These are phyloP conservation scores for cucumber (Cucumis sativus) DNA, from an alignment of 306 rosid genomes.

Conservation along the genomic window Cucumber_9930_V3 NC_026655.2:5817501-5818000, in stretches of 20 bases:
- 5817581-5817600: constrained; percentile 22
- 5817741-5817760: background rate
- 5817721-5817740: background rate
- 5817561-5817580: constrained; percentile 21
- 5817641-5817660: background rate
- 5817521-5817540: constrained; percentile 9
- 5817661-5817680: constrained; percentile 7
- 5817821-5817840: constrained; percentile 41
- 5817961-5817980: background rate
- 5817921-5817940: constrained; percentile 29
- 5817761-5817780: constrained; percentile 13
- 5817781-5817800: constrained; percentile 10
- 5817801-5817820: constrained; percentile 17
- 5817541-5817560: constrained; percentile 21
- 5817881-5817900: constrained; percentile 15
- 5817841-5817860: constrained; percentile 23
- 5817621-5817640: background rate
- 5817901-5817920: constrained; percentile 9
- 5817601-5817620: background rate
- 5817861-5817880: constrained; percentile 5
- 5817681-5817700: background rate
- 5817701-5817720: background rate
- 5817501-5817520: background rate
- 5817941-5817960: constrained; percentile 15
- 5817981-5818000: background rate